A percentile compares a stretch with the other conserved stretches of the same genome.
Evolutionary conservation across 148 eudicot species (phyloP).

Genomic region (Cornus kousa): DNA sequence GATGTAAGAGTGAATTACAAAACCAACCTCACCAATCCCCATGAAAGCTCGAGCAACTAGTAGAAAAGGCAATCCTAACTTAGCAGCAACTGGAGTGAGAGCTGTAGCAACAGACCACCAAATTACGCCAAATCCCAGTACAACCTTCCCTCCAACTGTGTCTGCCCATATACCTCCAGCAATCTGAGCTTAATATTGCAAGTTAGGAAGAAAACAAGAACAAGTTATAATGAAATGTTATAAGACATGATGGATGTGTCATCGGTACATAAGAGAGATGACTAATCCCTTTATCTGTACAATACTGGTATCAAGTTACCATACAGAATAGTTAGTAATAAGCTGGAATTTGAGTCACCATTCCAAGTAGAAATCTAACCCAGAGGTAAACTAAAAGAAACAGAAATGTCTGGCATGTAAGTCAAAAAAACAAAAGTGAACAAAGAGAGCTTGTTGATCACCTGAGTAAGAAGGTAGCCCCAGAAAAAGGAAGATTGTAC

Average conservation of each 20-base stretch:
- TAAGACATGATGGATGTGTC: neutral
- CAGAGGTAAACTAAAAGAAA: neutral
- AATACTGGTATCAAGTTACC: neutral
- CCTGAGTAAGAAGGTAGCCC: constrained; percentile 99
- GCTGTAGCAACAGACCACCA: constrained; percentile 96
- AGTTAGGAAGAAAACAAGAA: neutral
- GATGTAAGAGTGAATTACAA: neutral
- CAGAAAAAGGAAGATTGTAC: constrained; percentile 96
- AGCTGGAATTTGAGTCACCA: neutral
- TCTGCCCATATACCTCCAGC: constrained; percentile 99
- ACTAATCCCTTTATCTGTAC: neutral
- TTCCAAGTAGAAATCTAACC: neutral
- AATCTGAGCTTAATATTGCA: constrained; percentile 42
- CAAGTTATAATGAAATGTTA: neutral
- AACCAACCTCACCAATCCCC: constrained; percentile 64
- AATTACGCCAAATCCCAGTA: constrained; percentile 79
- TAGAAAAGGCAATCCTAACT: constrained; percentile 80
- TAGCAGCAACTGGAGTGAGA: constrained; percentile 90
- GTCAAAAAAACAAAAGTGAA: neutral
- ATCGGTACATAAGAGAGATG: neutral
- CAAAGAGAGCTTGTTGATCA: constrained; percentile 14
- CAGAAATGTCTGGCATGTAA: neutral
- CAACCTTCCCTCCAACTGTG: constrained; percentile 83
- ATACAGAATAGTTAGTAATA: neutral
- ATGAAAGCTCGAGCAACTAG: constrained; percentile 85